Evolutionary conservation across 805 yeast species (phyloP).

Genomic region (Suhomyces pyralidae): DNA sequence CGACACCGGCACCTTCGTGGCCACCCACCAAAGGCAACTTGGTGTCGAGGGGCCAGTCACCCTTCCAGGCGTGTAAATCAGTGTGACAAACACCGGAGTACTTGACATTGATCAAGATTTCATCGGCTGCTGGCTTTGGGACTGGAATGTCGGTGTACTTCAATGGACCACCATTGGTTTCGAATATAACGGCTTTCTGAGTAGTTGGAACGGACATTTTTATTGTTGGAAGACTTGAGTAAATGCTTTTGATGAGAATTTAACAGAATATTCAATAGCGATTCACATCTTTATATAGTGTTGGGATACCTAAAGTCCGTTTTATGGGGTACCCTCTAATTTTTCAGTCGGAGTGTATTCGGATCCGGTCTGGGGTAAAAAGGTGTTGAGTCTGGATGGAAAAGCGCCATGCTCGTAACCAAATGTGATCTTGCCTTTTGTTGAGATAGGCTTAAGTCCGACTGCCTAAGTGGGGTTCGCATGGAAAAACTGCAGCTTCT

Average conservation of each 20-base stretch:
- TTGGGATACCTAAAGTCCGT: background rate
- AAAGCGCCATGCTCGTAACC: background rate
- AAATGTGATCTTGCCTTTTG: background rate
- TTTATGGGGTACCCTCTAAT: background rate
- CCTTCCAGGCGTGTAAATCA: slow-evolving; percentile 90
- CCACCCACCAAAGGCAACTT: slow-evolving; percentile 82
- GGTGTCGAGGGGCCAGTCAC: slow-evolving; percentile 84
- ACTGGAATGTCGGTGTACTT: slow-evolving; percentile 69
- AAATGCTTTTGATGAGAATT: background rate
- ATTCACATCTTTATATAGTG: background rate
- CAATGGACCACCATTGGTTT: slow-evolving; percentile 61
- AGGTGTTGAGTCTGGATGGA: background rate
- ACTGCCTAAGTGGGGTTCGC: background rate
- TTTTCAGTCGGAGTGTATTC: background rate
- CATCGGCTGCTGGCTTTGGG: slow-evolving; percentile 74
- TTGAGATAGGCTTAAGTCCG: background rate
- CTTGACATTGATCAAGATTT: slow-evolving; percentile 75
- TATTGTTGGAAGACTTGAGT: background rate
- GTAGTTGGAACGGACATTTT: slow-evolving; percentile 48
- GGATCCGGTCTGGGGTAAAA: background rate
- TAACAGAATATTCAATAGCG: background rate
- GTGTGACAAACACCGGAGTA: slow-evolving; percentile 95
- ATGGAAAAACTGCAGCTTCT: background rate
- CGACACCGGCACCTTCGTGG: slow-evolving; percentile 88
- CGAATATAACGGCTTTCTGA: slow-evolving; percentile 71